phyloP scores from a whole-genome alignment of 2,329 filamentous ascomycete genomes.

The Hortaea sp. region DNA sequence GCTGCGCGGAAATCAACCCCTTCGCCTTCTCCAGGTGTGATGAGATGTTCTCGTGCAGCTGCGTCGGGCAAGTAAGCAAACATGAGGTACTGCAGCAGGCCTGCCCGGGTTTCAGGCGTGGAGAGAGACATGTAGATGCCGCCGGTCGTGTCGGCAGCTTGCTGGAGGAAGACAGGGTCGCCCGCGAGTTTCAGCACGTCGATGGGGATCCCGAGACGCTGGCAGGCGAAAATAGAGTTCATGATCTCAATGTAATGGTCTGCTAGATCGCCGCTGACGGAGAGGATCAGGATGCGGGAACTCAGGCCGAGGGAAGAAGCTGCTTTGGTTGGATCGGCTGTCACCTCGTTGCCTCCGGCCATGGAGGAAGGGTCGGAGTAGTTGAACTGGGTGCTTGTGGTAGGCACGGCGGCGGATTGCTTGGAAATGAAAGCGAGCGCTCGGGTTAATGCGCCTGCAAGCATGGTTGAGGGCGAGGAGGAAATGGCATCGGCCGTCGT shows the following conservation, averaged over 20 bases:
- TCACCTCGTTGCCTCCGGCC: constrained; percentile 45
- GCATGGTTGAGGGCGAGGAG: constrained; percentile 67
- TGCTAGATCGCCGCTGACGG: constrained; percentile 77
- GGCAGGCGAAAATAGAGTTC: constrained; percentile 95
- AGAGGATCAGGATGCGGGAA: constrained; percentile 79
- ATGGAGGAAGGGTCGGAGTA: constrained; percentile 42
- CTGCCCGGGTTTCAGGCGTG: constrained; percentile 28
- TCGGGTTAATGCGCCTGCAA: constrained; percentile 82
- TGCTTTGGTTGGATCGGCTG: constrained; percentile 25
- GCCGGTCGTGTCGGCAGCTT: constrained; percentile 66
- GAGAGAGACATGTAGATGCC: constrained; percentile 56
- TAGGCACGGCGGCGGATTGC: constrained; percentile 40
- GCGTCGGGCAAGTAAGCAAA: constrained; percentile 78
- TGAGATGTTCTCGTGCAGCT: constrained; percentile 51
- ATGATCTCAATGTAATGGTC: constrained; percentile 95
- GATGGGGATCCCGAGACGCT: constrained; percentile 77
- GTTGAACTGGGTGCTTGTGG: constrained; percentile 48
- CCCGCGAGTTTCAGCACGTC: constrained; percentile 83
- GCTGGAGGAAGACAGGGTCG: constrained; percentile 84
- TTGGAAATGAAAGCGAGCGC: constrained; percentile 89
- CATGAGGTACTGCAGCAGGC: constrained; percentile 87
- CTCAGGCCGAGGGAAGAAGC: constrained; percentile 45
- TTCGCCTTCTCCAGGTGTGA: constrained; percentile 61
- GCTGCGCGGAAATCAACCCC: constrained; percentile 95
- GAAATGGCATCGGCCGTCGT: constrained; percentile 57